Conservation (phyloP, 345 rosid genomes). For the Eucalyptus regnans region DNA sequence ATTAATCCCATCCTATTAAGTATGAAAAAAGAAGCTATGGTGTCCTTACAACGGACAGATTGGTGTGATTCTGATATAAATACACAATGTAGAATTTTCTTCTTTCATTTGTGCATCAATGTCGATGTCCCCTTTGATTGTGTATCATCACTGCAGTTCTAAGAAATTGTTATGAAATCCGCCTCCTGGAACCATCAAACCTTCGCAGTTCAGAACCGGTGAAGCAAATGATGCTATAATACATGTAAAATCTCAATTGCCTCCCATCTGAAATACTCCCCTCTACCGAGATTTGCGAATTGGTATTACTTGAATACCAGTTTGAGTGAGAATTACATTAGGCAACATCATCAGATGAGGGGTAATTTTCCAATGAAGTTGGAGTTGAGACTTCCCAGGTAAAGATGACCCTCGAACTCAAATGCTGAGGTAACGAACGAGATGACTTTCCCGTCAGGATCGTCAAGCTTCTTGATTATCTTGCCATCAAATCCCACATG, state of each 20-base stretch:
- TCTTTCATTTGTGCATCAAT: too few relatives aligned
- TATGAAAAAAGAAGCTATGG: too few relatives aligned
- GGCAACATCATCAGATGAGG: not conserved
- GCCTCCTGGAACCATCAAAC: not conserved
- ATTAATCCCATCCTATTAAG: too few relatives aligned
- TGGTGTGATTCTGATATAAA: too few relatives aligned
- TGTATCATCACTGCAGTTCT: not conserved
- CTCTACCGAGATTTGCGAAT: not conserved
- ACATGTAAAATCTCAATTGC: not conserved
- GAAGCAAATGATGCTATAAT: not conserved
- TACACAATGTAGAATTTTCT: too few relatives aligned
- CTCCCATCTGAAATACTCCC: not conserved
- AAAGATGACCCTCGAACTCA: conserved; percentile 38
- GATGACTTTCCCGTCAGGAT: conserved; percentile 25
- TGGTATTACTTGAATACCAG: not conserved
- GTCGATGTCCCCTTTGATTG: too few relatives aligned
- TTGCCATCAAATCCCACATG: conserved; percentile 32
- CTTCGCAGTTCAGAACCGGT: not conserved
- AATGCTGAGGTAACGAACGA: conserved; percentile 32
- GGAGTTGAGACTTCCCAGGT: conserved; percentile 26
- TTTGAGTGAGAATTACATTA: not conserved
- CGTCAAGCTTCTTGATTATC: conserved; percentile 20
- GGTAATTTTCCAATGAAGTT: conserved; percentile 29
- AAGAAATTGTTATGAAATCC: not conserved
- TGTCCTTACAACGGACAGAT: too few relatives aligned